Percentiles rank a stretch among this genome's conserved stretches.
Conservation (phyloP, 73 alveolate genomes). For the Paramecium octaurelia region DNA sequence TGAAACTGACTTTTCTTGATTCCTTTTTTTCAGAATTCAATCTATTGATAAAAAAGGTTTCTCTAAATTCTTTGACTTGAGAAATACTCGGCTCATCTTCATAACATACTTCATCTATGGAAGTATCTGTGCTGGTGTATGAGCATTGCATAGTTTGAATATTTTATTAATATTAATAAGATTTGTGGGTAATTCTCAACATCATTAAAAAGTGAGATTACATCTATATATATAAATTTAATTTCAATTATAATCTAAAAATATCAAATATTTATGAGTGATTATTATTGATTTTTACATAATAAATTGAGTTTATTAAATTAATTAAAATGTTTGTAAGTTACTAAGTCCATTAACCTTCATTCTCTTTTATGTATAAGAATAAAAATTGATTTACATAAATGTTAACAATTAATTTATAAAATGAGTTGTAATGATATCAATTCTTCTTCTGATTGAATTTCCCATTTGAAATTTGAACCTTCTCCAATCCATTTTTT, state of each 20-base stretch:
- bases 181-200: not conserved
- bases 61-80: not conserved
- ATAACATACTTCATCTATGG: not conserved
- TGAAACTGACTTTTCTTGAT: not conserved
- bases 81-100: conserved; percentile 1
- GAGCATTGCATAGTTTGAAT: not conserved
- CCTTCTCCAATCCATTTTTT: not conserved
- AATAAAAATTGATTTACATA: not conserved
- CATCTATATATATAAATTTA: not conserved
- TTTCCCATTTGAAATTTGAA: not conserved
- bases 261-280: not conserved
- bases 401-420: not conserved
- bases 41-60: not conserved
- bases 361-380: not conserved
- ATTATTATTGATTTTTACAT: not conserved
- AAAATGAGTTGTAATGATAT: not conserved
- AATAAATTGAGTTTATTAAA: not conserved
- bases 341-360: not conserved
- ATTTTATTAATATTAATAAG: not conserved
- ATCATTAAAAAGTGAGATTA: not conserved
- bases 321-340: not conserved
- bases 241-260: not conserved
- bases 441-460: not conserved
- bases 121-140: not conserved
- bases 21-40: not conserved